phyloP scores from a whole-genome alignment of 1,139 yeast species.

The Debaryomyces coudertii region DNA sequence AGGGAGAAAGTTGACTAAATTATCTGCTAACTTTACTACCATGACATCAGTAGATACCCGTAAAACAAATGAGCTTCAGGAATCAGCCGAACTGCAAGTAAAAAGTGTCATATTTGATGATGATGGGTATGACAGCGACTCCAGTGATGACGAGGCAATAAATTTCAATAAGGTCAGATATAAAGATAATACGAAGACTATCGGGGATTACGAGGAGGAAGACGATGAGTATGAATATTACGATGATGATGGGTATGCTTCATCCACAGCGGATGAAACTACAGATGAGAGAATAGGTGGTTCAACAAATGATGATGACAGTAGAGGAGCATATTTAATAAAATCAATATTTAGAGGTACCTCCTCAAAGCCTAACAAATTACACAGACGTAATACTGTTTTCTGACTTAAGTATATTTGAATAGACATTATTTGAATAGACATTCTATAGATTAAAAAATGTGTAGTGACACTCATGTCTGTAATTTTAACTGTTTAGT shows the following conservation, averaged over 20 bases:
- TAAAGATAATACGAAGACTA: slow-evolving; percentile 15
- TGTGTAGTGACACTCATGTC: background rate
- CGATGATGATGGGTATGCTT: slow-evolving; percentile 4
- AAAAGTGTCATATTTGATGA: slow-evolving; percentile 17
- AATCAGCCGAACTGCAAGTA: slow-evolving; percentile 11
- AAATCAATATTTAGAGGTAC: slow-evolving; percentile 2
- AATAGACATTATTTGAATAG: background rate
- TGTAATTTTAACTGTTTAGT: slow-evolving; percentile 12
- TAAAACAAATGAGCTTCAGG: slow-evolving; percentile 5
- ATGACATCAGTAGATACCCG: background rate
- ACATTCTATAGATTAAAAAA: background rate
- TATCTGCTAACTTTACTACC: slow-evolving; percentile 14
- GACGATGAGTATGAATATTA: slow-evolving; percentile 15
- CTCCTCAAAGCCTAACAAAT: background rate
- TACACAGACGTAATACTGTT: slow-evolving; percentile 8
- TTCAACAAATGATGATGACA: background rate
- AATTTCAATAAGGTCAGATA: background rate
- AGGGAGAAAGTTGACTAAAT: slow-evolving; percentile 39
- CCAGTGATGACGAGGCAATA: slow-evolving; percentile 10
- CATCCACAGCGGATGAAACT: slow-evolving; percentile 12
- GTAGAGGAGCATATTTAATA: background rate
- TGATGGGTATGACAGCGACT: slow-evolving; percentile 17
- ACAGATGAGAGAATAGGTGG: slow-evolving; percentile 6
- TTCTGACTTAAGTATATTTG: slow-evolving; percentile 3
- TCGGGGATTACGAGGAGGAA: slow-evolving; percentile 16